phyloP scores from a whole-genome alignment of 78 protist genomes.

The Corallochytrium limacisporum region DNA sequence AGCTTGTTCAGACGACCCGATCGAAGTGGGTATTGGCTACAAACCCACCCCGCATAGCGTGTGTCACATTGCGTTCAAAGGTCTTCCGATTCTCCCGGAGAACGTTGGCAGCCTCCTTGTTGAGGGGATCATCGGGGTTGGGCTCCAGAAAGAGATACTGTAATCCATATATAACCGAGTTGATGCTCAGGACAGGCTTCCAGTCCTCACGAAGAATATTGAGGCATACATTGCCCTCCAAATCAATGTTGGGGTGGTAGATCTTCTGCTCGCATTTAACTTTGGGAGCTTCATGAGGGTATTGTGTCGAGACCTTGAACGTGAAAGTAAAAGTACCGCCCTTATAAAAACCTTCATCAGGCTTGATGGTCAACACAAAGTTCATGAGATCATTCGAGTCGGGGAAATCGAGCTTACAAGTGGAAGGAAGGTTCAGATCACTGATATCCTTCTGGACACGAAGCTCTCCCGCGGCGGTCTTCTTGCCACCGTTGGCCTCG shows the following conservation, averaged over 20 bases:
- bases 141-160: slow-evolving; percentile 43
- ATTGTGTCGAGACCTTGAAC: not conserved
- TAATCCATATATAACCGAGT: slow-evolving; percentile 41
- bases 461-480: slow-evolving; percentile 6
- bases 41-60: not conserved
- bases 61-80: slow-evolving; percentile 8
- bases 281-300: slow-evolving; percentile 24
- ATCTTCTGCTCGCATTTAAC: slow-evolving; percentile 10
- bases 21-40: too few relatives aligned
- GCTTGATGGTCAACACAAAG: not conserved
- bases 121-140: slow-evolving; percentile 44
- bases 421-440: slow-evolving; percentile 10
- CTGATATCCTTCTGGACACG: slow-evolving; percentile 22
- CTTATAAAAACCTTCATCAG: slow-evolving; percentile 22
- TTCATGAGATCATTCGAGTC: not conserved
- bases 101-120: slow-evolving; percentile 26
- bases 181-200: slow-evolving; percentile 45
- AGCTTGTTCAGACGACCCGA: too few relatives aligned
- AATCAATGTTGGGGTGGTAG: slow-evolving; percentile 58
- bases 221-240: slow-evolving; percentile 53
- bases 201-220: slow-evolving; percentile 67
- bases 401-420: slow-evolving; percentile 6
- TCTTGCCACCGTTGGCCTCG: too few relatives aligned
- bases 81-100: not conserved
- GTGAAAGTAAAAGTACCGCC: not conserved